Percentiles rank a stretch among this genome's conserved stretches.
phyloP scores from a whole-genome alignment of 495 filamentous ascomycete genomes.

The Xylaria telfairii region DNA sequence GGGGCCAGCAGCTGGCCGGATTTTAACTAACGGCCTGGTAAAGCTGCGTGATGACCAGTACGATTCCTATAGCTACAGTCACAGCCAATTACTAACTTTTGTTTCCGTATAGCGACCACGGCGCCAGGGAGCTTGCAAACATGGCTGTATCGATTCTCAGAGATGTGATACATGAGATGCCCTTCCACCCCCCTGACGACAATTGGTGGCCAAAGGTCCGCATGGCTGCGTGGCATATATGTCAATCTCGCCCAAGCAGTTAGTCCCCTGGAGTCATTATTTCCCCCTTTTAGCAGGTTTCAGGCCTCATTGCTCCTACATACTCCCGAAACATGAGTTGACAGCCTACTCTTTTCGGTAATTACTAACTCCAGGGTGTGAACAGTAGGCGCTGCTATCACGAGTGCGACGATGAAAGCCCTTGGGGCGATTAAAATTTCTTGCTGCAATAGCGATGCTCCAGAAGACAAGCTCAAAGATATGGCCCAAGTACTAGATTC shows the following conservation, averaged over 20 bases:
- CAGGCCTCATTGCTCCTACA: no score
- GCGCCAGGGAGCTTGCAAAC: slow-evolving; percentile 61
- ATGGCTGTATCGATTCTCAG: slow-evolving; percentile 55
- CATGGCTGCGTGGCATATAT: slow-evolving; percentile 67
- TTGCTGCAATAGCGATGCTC: slow-evolving; percentile 33
- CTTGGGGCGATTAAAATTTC: slow-evolving; percentile 44
- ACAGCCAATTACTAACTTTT: neutral
- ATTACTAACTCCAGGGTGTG: no score
- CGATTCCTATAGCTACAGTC: slow-evolving; percentile 33
- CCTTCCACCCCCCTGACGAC: slow-evolving; percentile 32
- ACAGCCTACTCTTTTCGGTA: no score
- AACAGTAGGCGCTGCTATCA: slow-evolving; percentile 66
- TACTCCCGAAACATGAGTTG: no score
- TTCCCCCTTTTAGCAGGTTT: no score
- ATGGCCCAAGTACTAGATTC: slow-evolving; percentile 34
- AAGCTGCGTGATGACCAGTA: slow-evolving; percentile 57
- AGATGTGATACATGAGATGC: slow-evolving; percentile 44
- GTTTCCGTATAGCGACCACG: slow-evolving; percentile 31
- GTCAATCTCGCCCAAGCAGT: slow-evolving; percentile 68
- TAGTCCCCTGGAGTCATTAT: no score
- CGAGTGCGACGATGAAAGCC: slow-evolving; percentile 54
- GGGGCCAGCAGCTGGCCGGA: slow-evolving; percentile 44
- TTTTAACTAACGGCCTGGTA: slow-evolving; percentile 54
- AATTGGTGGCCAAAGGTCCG: slow-evolving; percentile 62
- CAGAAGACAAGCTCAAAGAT: slow-evolving; percentile 41